A percentile compares a stretch with the other conserved stretches of the same genome.
Evolutionary conservation across 148 eudicot species (phyloP).

Genomic region (Spergularia marina): DNA sequence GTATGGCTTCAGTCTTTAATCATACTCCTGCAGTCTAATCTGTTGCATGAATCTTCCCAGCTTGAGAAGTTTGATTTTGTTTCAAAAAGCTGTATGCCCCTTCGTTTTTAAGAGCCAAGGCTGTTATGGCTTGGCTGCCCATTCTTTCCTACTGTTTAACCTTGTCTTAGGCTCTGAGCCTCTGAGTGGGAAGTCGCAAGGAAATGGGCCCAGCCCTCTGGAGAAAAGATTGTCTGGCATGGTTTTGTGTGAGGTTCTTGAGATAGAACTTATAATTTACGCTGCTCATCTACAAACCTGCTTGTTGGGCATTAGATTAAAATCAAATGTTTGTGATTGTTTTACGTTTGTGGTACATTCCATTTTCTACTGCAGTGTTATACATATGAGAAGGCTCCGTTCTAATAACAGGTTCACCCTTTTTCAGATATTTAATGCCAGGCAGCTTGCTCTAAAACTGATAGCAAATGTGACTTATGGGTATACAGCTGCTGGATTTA

Average conservation of each 20-base stretch:
- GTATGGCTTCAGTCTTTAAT: constrained; percentile 26
- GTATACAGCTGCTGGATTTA: constrained; percentile 96
- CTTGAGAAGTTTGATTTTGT: neutral
- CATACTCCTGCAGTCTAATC: neutral
- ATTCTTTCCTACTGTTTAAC: neutral
- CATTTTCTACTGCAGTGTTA: neutral
- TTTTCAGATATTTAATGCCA: constrained; percentile 74
- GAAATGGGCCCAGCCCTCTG: neutral
- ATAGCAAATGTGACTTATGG: constrained; percentile 97
- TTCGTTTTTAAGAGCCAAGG: neutral
- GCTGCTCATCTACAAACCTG: neutral
- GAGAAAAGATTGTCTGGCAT: neutral
- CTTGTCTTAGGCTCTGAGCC: no score
- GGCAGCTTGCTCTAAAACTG: constrained; percentile 93
- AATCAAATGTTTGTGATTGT: neutral
- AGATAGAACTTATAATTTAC: neutral
- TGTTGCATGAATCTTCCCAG: constrained; percentile 9
- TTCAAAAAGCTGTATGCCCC: neutral
- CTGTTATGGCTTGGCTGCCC: neutral
- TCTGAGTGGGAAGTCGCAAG: no score
- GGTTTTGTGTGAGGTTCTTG: neutral
- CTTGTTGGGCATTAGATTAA: neutral
- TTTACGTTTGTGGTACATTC: neutral
- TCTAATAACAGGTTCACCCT: neutral
- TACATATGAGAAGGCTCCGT: constrained; percentile 8